Base-by-base conservation (phyloP, 2,329 filamentous ascomycete species). In the Aureobasidium sp. region DNA sequence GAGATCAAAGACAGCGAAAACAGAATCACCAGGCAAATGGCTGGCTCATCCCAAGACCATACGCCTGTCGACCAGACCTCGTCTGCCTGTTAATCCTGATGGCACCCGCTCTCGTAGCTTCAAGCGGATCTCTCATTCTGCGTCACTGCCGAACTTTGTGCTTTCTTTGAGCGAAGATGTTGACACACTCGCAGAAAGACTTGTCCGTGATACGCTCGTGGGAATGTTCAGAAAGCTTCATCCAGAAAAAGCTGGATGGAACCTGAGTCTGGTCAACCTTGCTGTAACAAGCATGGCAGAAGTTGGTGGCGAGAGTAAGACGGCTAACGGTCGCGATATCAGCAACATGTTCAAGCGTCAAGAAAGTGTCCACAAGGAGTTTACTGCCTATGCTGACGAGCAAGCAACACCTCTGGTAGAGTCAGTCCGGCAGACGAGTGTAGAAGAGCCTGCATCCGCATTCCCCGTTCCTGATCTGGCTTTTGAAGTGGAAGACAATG, bases 241-340 rank as follows among this genome's bases (percentile, higher is more conserved):
- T 66, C 81, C 85, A 0, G 85, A 88, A 64, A 83, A 81, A 65
- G 77, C 80, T 9, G 85, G 84, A 1, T 96, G 90, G 88, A 89
- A 93, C 67, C 74, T 97, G 20, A 89, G 88, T 66, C 77, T 97
- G 57, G 79, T 97, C 63, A 97, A 97, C 66, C 78, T 97, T 25
- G 92, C 90, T 49, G 91, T 90, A 8, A 88, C 89, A 15, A 96
- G 96, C 71, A 93, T 97, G 87, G 81, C 70, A 7, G 76, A 79
- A 64, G 73, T 74, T 4, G 78, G 75, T 27, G 76, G 78, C 9
- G 69, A 74, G 29, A 76, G 74, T 59, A 79, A 72, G 66, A 75
- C 73, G 25, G 76, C 76, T 0, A 72, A 70, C 14, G 90, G 89
- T 1, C 81, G 88, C 66, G 87, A 96, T 69, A 96, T 97, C 67